These are phyloP conservation scores for Talaromyces sp. DNA, from an alignment of 2,329 filamentous ascomycete species.

Conservation along the genomic window DNA sequence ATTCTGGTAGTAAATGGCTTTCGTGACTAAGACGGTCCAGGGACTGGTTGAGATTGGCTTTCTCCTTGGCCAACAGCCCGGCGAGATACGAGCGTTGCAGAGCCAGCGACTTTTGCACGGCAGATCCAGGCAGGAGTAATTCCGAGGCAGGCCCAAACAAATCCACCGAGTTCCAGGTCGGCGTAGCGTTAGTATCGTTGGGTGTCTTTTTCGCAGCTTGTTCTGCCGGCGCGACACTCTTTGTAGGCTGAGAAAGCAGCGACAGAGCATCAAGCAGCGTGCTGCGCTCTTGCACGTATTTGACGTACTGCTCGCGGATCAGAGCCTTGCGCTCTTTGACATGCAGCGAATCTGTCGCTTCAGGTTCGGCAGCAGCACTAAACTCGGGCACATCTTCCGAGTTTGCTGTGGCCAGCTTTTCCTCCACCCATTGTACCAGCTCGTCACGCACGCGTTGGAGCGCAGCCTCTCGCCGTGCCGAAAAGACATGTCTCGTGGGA, in stretches of 20 bases:
- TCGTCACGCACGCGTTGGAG: conserved; percentile 44
- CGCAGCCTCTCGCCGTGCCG: conserved; percentile 26
- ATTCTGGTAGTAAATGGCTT: conserved; percentile 39
- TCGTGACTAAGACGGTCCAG: conserved; percentile 37
- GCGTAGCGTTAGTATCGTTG: not conserved
- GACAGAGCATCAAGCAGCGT: conserved; percentile 30
- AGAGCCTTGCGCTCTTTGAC: conserved; percentile 27
- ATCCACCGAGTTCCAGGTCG: conserved; percentile 20
- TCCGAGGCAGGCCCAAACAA: conserved; percentile 28
- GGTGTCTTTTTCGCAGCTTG: conserved; percentile 15
- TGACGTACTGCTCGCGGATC: conserved; percentile 30
- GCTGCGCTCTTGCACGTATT: conserved; percentile 32
- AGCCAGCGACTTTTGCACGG: conserved; percentile 30
- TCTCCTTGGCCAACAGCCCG: conserved; percentile 34
- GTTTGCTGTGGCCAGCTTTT: conserved; percentile 34
- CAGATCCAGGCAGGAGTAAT: conserved; percentile 28
- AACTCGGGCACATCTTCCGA: conserved; percentile 22
- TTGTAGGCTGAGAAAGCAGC: conserved; percentile 28
- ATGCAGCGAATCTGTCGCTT: conserved; percentile 24
- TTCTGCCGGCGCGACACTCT: conserved; percentile 11
- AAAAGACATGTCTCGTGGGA: not conserved
- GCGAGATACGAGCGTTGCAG: conserved; percentile 34
- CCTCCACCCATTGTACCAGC: conserved; percentile 48
- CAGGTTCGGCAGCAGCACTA: conserved; percentile 21
- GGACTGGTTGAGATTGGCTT: conserved; percentile 27